Base-by-base conservation (phyloP, 306 rosid species). In the Cotoneaster glaucophyllus region DNA sequence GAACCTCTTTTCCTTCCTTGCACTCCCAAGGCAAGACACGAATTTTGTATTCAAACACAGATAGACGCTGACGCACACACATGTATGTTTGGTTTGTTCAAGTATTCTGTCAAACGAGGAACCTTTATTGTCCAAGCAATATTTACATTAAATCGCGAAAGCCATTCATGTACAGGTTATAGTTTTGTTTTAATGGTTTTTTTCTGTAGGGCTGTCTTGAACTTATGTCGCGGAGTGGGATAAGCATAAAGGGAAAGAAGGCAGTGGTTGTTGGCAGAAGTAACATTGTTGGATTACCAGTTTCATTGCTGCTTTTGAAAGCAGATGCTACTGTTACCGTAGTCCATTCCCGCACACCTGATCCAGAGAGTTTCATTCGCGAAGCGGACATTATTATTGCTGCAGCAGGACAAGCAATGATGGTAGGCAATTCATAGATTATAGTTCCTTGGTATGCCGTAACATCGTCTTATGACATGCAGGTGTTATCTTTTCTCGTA, bases 241-340 rank as follows among this genome's bases (percentile, higher is more conserved):
- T 94, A 29, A 84, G 75, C 64, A 79, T 90, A 53, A 88, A 82
- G 80, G 97, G 98, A 52, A 94, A 94, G 84, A 91, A 71, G 28
- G 98, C 93, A 24, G 97, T 91, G 41, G 98, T 90, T 73, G 96
- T 94, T 75, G 97, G 98, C 72, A 88, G 96, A 81, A 94, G 98
- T 74, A 94, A 94, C 89, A 94, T 94, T 67, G 97, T 91, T 75
- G 97, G 98, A 75, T 75, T 94, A 77, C 98, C 97, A 18, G 91
- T 87, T 82, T 85, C 98, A 3, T 77, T 93, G 82, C 87, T 94
- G 80, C 97, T 94, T 78, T 80, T 90, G 83, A 91, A 91, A 86
- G 96, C 82, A 53, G 93, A 91, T 87, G 97, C 96, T 37, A 94
- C 97, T 4, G 94, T 94, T 72, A 83, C 94, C 48, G 59, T 87